phyloP scores from a whole-genome alignment of 2,329 filamentous ascomycete species.

The Alternaria triticimaculans region DNA sequence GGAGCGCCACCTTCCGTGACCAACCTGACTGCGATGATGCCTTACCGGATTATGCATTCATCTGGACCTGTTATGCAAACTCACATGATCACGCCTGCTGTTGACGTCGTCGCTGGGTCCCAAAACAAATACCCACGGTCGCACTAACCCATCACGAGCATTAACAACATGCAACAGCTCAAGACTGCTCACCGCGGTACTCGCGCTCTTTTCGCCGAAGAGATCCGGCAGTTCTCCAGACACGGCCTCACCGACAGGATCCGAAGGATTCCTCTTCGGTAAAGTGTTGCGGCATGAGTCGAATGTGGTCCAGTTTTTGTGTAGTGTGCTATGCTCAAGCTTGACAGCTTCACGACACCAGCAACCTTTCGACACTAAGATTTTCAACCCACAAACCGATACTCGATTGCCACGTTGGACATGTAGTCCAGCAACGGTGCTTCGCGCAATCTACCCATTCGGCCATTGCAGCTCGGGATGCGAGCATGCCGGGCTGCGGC shows the following conservation, averaged over 20 bases:
- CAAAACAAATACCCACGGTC: not conserved
- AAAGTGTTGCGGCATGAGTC: constrained; percentile 6
- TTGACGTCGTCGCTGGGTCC: not conserved
- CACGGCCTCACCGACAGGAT: not conserved
- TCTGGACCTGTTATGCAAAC: not conserved
- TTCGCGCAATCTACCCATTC: not conserved
- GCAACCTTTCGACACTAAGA: not conserved
- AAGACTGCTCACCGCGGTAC: not conserved
- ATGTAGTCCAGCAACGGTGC: not conserved
- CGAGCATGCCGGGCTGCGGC: constrained; percentile 12
- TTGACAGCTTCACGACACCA: constrained; percentile 1
- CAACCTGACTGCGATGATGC: not conserved
- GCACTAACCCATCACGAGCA: not conserved
- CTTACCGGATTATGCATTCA: not conserved
- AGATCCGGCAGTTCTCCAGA: not conserved
- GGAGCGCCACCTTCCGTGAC: constrained; percentile 5
- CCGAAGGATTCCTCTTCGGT: constrained; percentile 10
- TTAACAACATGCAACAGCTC: not conserved
- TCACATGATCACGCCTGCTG: not conserved
- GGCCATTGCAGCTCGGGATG: not conserved
- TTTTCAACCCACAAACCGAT: not conserved
- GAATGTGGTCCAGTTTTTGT: not conserved
- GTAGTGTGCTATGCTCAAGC: constrained; percentile 3
- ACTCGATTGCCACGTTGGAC: not conserved
- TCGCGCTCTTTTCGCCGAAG: not conserved